Evolutionary conservation across 169 alveolate genomes (phyloP).

Genomic region (Hammondia hammondi): DNA sequence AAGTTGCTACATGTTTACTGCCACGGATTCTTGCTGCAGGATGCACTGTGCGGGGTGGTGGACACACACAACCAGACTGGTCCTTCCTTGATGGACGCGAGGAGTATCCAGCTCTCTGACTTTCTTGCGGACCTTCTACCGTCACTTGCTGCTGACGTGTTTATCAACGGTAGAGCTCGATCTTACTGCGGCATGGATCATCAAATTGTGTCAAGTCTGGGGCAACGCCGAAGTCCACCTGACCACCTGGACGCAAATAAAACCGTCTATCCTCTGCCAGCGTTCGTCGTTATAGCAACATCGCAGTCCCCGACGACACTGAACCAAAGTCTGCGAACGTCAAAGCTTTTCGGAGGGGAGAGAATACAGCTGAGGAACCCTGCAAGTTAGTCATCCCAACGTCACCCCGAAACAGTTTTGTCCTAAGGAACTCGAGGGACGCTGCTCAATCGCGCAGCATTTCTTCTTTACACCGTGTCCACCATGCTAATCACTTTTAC

Average conservation of each 20-base stretch:
- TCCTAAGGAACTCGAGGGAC: no score
- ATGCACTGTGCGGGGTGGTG: conserved; percentile 1
- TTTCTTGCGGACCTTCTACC: conserved; percentile 11
- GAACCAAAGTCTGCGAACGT: neutral
- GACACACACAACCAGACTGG: neutral
- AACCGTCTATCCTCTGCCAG: neutral
- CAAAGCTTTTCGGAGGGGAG: conserved; percentile 24
- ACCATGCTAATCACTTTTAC: no score
- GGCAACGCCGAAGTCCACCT: neutral
- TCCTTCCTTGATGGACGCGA: neutral
- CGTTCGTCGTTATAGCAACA: conserved; percentile 2
- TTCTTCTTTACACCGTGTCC: no score
- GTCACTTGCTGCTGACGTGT: conserved; percentile 16
- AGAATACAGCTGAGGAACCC: neutral
- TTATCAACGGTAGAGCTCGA: neutral
- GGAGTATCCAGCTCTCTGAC: conserved; percentile 28
- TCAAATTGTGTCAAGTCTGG: neutral
- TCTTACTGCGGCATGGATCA: neutral
- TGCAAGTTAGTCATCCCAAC: neutral
- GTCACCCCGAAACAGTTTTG: no score
- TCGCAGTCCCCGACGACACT: neutral
- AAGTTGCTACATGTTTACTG: no score
- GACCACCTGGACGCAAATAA: neutral
- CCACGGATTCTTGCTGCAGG: neutral
- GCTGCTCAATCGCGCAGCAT: no score